Conservation (phyloP, 1,284 basidiomycete species). For the Binderoboletus segoi region DNA sequence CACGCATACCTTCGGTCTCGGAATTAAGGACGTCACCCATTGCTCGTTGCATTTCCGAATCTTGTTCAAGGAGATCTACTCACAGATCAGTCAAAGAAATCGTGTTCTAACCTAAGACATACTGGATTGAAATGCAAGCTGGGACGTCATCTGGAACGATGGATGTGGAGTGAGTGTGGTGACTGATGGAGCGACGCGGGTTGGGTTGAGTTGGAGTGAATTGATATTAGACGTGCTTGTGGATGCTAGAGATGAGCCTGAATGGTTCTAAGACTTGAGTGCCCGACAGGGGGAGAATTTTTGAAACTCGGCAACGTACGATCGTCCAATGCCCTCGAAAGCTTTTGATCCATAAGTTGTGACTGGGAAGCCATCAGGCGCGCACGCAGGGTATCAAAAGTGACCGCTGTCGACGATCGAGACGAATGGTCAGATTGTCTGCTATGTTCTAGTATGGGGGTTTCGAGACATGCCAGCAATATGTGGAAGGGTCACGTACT, state of each 20-base stretch:
- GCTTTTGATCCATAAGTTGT: conserved; percentile 38
- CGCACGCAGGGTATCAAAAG: conserved; percentile 53
- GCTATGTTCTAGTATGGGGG: conserved; percentile 32
- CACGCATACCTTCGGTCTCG: conserved; percentile 32
- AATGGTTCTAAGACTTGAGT: conserved; percentile 3
- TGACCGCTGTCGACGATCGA: conserved; percentile 46
- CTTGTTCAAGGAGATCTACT: conserved; percentile 67
- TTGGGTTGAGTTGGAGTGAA: conserved; percentile 14
- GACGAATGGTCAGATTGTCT: conserved; percentile 41
- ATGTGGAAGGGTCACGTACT: conserved; percentile 44
- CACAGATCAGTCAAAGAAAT: conserved; percentile 15
- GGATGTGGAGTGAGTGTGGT: conserved; percentile 57
- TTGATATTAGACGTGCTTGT: conserved; percentile 7
- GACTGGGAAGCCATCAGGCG: conserved; percentile 46
- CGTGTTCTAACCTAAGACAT: conserved; percentile 28
- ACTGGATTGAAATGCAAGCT: conserved; percentile 61
- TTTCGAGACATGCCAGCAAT: conserved; percentile 4
- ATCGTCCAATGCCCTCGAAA: conserved; percentile 34
- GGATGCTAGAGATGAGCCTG: conserved; percentile 21
- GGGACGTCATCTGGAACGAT: conserved; percentile 62
- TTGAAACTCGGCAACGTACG: conserved; percentile 29
- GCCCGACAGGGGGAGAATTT: neutral
- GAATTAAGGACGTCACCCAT: conserved; percentile 57
- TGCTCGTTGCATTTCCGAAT: conserved; percentile 74
- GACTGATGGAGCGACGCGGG: conserved; percentile 19